Evolutionary conservation across 2,329 filamentous ascomycete species (phyloP), one percentile per base, ranked within the genome.

Genomic region (Cercospora berteroae): DNA sequence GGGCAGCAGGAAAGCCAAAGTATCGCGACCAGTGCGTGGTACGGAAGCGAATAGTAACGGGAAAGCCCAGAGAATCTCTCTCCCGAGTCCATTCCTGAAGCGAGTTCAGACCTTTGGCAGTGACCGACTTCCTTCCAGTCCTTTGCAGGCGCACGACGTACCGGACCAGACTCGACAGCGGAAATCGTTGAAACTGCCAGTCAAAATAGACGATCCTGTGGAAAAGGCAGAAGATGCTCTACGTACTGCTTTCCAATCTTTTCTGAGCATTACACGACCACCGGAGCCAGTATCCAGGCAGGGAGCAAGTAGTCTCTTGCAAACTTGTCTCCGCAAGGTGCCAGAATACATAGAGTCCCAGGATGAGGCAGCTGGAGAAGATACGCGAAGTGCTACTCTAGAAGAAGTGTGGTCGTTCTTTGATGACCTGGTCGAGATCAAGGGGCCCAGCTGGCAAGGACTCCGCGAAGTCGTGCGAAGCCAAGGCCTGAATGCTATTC

Each of bases 381-480:
- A 82, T 59, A 8, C 39, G 7, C 10, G 10, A 16, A 1, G 10
- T 5, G 20, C 8, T 27, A 68, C 79, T 7, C 72, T 74, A 6
- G 74, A 73, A 16, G 79, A 80, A 29, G 73, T 82, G 8, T 82
- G 82, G 67, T 72, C 74, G 12, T 75, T 82, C 18, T 74, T 83
- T 5, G 80, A 82, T 63, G 69, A 60, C 2, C 77, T 80, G 61
- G 79, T 79, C 58, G 74, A 77, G 29, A 65, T 70, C 4, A 60
- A 68, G 13, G 77, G 76, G 13, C 71, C 75, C 27, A 79, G 78
- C 20, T 82, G 81, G 80, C 71, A 75, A 5, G 75, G 75, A 1
- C 76, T 83, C 60, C 78, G 78, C 29, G 76, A 80, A 25, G 76
- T 81, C 1, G 79, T 81, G 4, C 73, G 80, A 29, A 78, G 80